phyloP scores from a whole-genome alignment of 2,329 filamentous ascomycete species.

The Colletotrichum cordylinicola region DNA sequence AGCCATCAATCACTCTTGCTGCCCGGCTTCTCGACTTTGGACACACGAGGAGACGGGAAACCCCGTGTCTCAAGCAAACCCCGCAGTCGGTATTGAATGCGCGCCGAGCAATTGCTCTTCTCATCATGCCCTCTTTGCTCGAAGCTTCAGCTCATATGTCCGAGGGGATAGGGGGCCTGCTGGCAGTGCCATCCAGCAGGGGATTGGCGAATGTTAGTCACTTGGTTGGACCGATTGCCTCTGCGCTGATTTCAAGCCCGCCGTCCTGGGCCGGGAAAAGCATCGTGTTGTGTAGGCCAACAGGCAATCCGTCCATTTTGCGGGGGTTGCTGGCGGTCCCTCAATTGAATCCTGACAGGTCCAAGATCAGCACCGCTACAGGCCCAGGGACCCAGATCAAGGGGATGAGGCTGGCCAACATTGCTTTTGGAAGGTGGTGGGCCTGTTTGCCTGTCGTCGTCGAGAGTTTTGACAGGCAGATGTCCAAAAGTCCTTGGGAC shows the following conservation, averaged over 20 bases:
- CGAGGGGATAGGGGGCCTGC: not conserved
- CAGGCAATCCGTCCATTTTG: not conserved
- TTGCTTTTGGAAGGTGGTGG: slow-evolving; percentile 15
- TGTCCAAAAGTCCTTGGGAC: not conserved
- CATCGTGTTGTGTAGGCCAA: not conserved
- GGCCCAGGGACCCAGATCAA: not conserved
- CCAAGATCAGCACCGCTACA: not conserved
- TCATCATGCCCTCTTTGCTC: not conserved
- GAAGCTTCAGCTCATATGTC: not conserved
- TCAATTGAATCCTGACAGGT: not conserved
- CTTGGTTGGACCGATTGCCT: not conserved
- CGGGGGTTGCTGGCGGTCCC: not conserved
- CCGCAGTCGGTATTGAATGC: not conserved
- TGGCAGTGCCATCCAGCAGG: not conserved
- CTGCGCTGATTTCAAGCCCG: not conserved
- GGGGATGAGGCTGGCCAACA: not conserved
- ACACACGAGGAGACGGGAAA: not conserved
- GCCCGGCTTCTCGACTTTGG: not conserved
- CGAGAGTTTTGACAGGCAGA: not conserved
- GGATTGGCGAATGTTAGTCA: not conserved
- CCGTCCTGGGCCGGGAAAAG: not conserved
- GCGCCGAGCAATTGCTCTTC: not conserved
- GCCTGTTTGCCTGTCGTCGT: not conserved
- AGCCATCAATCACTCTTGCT: not conserved
- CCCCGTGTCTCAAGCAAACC: not conserved